Evolutionary conservation across 202 grass and related monocot species (phyloP), one percentile per base, ranked within the genome.

Genomic region (Elaeis oleifera): DNA sequence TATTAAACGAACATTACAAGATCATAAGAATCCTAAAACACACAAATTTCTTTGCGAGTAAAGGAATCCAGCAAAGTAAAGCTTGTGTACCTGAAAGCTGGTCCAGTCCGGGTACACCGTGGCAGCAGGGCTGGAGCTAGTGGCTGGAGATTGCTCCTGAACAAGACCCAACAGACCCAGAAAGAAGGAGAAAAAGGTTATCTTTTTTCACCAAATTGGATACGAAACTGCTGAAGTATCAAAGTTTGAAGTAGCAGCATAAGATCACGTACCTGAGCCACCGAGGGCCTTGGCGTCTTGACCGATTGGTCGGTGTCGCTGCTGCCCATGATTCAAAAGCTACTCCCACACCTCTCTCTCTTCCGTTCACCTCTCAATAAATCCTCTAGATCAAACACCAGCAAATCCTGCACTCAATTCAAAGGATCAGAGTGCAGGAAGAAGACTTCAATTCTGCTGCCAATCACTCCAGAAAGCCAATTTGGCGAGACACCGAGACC

Each of bases 91-190:
- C 82, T 99, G 88, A 77, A 84, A 99, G 48, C 69, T 84, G 6
- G 92, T 65, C 94, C 94, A 99, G 84, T 94, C 88, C 32, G 88
- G 80, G 69, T 94, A 99, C 57, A 86, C 74, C 50, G 77, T 63
- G 6, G 59, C 56, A 50, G 74, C 74, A 53, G 77, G 80, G 53
- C 61, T 69, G 69, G 85, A 58, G 85, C 76, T 69, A 84, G 25
- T 56, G 7, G 27, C 22, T 20, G 82, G 59, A 16, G 87, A 80
- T 58, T 86, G 94, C 60, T 99, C 94, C 94, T 92, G 70, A 65
- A 81, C 75, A 50, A 67, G 20, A 20, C 39, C 55, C 52, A 22
- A 13, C 36, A 44, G 1, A 31, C 28, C 28, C 28, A 31, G 5
- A 44, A 13, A 44, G 8, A 14, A 44, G 36, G 62, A 31, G 52